phyloP scores from a whole-genome alignment of 306 rosid species.

The Canavalia ensiformis region DNA sequence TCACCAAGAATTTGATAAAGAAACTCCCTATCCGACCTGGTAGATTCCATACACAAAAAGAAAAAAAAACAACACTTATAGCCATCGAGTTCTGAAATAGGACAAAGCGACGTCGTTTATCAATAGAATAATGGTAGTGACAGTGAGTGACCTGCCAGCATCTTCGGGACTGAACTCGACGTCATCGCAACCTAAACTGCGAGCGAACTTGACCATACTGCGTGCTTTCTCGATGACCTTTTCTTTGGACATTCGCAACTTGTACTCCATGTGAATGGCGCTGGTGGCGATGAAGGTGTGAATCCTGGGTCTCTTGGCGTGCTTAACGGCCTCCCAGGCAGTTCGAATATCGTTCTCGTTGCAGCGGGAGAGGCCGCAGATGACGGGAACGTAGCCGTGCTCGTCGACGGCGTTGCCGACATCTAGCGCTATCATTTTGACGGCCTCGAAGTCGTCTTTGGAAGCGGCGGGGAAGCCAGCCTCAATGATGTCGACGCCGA shows the following conservation, averaged over 20 bases:
- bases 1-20: constrained; percentile 90
- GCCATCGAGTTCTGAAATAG: too few relatives aligned
- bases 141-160: constrained; percentile 72
- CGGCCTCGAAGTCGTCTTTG: constrained; percentile 86
- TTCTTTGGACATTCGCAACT: constrained; percentile 76
- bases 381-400: constrained; percentile 85
- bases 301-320: constrained; percentile 81
- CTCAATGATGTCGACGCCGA: constrained; percentile 93
- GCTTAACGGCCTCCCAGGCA: constrained; percentile 95
- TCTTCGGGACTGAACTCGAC: constrained; percentile 98
- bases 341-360: constrained; percentile 80
- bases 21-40: constrained; percentile 90
- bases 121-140: background rate
- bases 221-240: constrained; percentile 79
- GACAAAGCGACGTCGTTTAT: background rate
- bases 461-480: constrained; percentile 96
- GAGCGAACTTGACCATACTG: constrained; percentile 79
- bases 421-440: constrained; percentile 70
- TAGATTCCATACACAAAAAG: background rate
- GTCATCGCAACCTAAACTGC: constrained; percentile 88
- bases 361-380: constrained; percentile 89
- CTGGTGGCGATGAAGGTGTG: constrained; percentile 97
- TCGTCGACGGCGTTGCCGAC: constrained; percentile 79
- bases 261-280: constrained; percentile 83
- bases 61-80: background rate